phyloP scores from a whole-genome alignment of 208 protist species.

The Crithidia mellificae region DNA sequence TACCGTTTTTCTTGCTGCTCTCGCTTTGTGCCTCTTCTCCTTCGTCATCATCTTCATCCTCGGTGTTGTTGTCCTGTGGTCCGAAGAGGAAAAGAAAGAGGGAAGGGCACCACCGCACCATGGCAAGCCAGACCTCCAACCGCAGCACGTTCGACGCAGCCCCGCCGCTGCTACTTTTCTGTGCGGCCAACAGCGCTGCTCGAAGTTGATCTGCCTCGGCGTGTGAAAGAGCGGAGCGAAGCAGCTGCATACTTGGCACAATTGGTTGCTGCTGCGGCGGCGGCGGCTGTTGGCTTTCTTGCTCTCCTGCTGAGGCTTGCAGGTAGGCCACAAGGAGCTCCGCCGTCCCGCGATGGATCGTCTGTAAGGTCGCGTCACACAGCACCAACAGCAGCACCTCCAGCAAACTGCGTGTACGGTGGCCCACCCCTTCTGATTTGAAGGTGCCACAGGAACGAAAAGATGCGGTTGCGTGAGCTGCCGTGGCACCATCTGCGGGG shows the following conservation, averaged over 20 bases:
- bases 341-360: conserved; percentile 14
- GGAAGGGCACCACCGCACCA: conserved; percentile 30
- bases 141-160: conserved; percentile 31
- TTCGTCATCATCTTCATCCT: background rate
- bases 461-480: background rate
- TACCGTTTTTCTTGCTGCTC: background rate
- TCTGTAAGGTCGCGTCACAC: conserved; percentile 2
- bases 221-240: conserved; percentile 20
- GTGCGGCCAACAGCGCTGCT: conserved; percentile 11
- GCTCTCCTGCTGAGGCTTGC: conserved; percentile 12
- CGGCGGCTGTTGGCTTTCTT: background rate
- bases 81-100: conserved; percentile 32
- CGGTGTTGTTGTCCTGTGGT: conserved; percentile 1
- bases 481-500: too few species aligned
- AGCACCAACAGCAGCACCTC: conserved; percentile 18
- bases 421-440: background rate
- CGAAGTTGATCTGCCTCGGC: background rate
- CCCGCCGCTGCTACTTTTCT: conserved; percentile 10
- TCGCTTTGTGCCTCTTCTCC: too few species aligned
- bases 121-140: conserved; percentile 29
- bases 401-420: conserved; percentile 12
- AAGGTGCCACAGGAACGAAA: background rate
- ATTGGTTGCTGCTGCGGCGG: background rate
- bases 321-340: conserved; percentile 29
- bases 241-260: background rate